Evolutionary conservation across 345 rosid species (phyloP).

Genomic region (Stellera chamaejasme): DNA sequence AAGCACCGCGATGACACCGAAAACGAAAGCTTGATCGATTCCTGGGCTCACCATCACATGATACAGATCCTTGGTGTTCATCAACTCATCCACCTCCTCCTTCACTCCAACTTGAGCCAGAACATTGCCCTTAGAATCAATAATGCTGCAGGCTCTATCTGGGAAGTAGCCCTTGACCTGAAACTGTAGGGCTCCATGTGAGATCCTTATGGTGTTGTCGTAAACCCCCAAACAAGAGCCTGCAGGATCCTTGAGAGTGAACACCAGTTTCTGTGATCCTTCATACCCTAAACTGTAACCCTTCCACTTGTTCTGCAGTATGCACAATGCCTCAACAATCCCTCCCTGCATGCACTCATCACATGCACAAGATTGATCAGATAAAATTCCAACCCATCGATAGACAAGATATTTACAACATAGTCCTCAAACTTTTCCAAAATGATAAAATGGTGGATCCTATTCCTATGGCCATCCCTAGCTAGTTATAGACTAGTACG

Average conservation of each 20-base stretch:
- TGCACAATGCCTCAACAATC: slow-evolving; percentile 53
- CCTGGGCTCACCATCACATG: slow-evolving; percentile 45
- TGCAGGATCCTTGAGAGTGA: slow-evolving; percentile 56
- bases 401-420: too few relatives aligned
- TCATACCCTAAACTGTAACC: slow-evolving; percentile 54
- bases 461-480: too few relatives aligned
- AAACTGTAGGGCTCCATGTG: slow-evolving; percentile 36
- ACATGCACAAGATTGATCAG: too few relatives aligned
- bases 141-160: slow-evolving; percentile 44
- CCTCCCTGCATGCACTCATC: slow-evolving; percentile 38
- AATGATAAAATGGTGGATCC: too few relatives aligned
- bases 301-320: slow-evolving; percentile 66
- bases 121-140: slow-evolving; percentile 39
- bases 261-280: slow-evolving; percentile 54
- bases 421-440: too few relatives aligned
- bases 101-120: slow-evolving; percentile 53
- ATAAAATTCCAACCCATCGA: too few relatives aligned
- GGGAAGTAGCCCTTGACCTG: slow-evolving; percentile 64
- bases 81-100: slow-evolving; percentile 40
- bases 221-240: slow-evolving; percentile 27
- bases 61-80: slow-evolving; percentile 50
- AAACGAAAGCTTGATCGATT: slow-evolving; percentile 63
- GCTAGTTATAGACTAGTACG: too few relatives aligned
- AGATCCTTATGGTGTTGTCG: slow-evolving; percentile 36
- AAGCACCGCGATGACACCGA: slow-evolving; percentile 66